These are phyloP conservation scores for Polytrichum commune DNA, from an alignment of 225 moss, liverwort and hornwort genomes.

Conservation along the genomic window DNA sequence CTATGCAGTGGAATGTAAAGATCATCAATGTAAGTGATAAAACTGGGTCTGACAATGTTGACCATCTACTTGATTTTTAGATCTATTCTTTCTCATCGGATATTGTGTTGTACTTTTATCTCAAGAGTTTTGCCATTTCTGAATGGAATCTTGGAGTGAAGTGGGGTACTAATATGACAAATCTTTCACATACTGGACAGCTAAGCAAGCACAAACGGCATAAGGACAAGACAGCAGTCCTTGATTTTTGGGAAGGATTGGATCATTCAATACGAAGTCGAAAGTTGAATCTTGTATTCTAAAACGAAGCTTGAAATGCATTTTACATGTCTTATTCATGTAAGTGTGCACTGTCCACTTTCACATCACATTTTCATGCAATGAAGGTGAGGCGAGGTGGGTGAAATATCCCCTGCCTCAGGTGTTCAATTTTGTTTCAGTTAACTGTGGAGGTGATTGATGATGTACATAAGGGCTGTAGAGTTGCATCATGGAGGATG, in stretches of 20 bases:
- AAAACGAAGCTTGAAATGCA: conserved; percentile 3
- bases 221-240: conserved; percentile 92
- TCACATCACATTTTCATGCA: not conserved
- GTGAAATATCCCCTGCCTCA: too few species aligned
- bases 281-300: conserved; percentile 76
- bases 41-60: conserved; percentile 4
- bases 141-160: not conserved
- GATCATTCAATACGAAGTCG: conserved; percentile 80
- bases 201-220: conserved; percentile 99
- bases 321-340: not conserved
- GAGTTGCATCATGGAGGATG: too few species aligned
- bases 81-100: not conserved
- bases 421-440: too few species aligned
- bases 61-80: too few species aligned
- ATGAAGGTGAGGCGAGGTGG: too few species aligned
- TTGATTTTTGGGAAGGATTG: conserved; percentile 90
- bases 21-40: conserved; percentile 71
- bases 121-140: not conserved
- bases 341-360: not conserved
- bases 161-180: not conserved
- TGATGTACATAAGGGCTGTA: too few species aligned
- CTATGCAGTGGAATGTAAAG: conserved; percentile 97
- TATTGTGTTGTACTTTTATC: not conserved
- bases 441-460: too few species aligned
- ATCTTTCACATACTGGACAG: conserved; percentile 43